A percentile compares a stretch with the other conserved stretches of the same genome.
These are phyloP conservation scores for Fraxinus nigra DNA, from an alignment of 305 asterid species.

Conservation along the genomic window DNA sequence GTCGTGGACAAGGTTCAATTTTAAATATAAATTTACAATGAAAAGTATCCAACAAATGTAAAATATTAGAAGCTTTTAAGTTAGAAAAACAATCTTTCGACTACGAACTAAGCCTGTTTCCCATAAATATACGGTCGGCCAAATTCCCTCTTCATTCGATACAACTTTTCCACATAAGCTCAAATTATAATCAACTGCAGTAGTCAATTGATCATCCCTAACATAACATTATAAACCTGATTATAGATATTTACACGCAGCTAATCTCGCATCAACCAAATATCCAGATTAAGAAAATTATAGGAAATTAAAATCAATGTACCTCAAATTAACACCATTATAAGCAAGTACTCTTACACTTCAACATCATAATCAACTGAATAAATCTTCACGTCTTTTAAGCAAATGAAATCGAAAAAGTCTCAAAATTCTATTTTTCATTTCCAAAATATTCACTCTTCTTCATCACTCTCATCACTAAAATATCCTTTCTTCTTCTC, in stretches of 20 bases:
- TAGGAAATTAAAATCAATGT: neutral
- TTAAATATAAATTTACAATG: neutral
- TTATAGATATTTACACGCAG: neutral
- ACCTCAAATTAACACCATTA: neutral
- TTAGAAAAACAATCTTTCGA: neutral
- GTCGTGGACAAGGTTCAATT: neutral
- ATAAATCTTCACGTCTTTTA: neutral
- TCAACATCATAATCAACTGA: neutral
- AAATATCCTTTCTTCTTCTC: conserved; percentile 88
- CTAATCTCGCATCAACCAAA: neutral
- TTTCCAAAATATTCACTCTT: conserved; percentile 28
- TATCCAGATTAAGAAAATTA: neutral
- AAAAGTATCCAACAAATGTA: neutral
- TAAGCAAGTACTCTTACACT: neutral
- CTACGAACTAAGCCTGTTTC: neutral
- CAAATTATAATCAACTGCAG: neutral
- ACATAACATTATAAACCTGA: neutral
- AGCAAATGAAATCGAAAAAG: neutral
- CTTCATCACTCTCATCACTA: conserved; percentile 92
- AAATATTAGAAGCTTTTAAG: neutral
- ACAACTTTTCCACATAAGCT: neutral
- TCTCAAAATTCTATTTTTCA: neutral
- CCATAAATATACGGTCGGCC: neutral
- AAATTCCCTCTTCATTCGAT: neutral
- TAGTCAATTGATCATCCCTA: neutral